Conservation (phyloP, 164 flowering plant genomes). For the Hamamelis virginiana region DNA sequence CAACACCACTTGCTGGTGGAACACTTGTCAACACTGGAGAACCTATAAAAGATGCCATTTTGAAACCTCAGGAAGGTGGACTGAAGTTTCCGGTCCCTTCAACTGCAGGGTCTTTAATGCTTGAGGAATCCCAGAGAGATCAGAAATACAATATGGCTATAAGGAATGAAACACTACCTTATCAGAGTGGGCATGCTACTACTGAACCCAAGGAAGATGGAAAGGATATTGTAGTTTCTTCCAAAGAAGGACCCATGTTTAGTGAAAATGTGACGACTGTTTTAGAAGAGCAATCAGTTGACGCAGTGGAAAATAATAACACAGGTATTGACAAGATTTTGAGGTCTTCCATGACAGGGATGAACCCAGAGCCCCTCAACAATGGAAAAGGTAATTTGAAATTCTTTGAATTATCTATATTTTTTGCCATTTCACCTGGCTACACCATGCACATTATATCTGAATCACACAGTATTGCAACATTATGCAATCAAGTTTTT, state of each 20-base stretch:
- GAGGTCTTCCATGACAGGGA: background rate
- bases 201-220: background rate
- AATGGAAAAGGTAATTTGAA: background rate
- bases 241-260: background rate
- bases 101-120: background rate
- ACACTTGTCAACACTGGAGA: background rate
- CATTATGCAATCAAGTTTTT: background rate
- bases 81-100: slow-evolving; percentile 8
- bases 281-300: slow-evolving; percentile 6
- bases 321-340: slow-evolving; percentile 3
- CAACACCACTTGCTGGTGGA: background rate
- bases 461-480: background rate
- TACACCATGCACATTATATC: background rate
- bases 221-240: background rate
- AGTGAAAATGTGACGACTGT: background rate
- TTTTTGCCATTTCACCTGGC: background rate
- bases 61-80: slow-evolving; percentile 1
- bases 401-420: too few species aligned
- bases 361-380: background rate
- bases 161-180: background rate
- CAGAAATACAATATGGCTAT: background rate
- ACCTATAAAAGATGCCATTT: slow-evolving; percentile 13
- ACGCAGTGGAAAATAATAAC: background rate
- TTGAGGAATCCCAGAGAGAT: background rate
- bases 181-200: background rate